Evolutionary conservation across 2,329 filamentous ascomycete genomes (phyloP).

Genomic region (Cercospora zeae-maydis): DNA sequence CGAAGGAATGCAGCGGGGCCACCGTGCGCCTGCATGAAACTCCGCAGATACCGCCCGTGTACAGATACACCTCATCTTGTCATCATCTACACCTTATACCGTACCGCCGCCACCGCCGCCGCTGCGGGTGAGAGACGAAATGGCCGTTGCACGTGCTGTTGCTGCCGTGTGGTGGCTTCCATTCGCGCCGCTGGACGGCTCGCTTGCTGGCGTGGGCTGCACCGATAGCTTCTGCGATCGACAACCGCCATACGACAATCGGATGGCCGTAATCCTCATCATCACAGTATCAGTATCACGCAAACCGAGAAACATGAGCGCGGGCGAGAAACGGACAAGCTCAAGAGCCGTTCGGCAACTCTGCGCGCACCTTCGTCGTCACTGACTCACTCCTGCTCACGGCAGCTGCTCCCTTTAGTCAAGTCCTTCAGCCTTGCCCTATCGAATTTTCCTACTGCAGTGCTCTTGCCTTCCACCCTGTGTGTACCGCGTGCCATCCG

Average conservation of each 20-base stretch:
- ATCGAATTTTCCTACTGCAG: constrained; percentile 2
- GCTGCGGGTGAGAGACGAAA: background rate
- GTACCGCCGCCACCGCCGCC: background rate
- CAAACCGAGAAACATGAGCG: background rate
- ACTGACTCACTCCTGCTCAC: background rate
- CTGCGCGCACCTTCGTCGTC: background rate
- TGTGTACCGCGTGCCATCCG: constrained; percentile 12
- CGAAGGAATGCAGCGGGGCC: background rate
- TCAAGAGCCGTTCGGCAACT: background rate
- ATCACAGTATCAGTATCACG: background rate
- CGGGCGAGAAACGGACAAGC: background rate
- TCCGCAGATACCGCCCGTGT: background rate
- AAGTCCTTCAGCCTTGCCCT: background rate
- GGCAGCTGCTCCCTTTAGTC: background rate
- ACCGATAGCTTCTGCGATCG: background rate
- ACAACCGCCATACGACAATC: background rate
- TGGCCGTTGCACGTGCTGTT: background rate
- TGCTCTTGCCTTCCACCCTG: constrained; percentile 17
- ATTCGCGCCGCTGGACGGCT: background rate
- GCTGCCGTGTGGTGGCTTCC: background rate
- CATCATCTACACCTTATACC: background rate
- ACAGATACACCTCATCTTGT: background rate
- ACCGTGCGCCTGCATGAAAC: background rate
- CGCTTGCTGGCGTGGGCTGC: background rate
- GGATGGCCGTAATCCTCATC: background rate